Conservation (phyloP, 345 rosid genomes). For the Luvunga scandens region DNA sequence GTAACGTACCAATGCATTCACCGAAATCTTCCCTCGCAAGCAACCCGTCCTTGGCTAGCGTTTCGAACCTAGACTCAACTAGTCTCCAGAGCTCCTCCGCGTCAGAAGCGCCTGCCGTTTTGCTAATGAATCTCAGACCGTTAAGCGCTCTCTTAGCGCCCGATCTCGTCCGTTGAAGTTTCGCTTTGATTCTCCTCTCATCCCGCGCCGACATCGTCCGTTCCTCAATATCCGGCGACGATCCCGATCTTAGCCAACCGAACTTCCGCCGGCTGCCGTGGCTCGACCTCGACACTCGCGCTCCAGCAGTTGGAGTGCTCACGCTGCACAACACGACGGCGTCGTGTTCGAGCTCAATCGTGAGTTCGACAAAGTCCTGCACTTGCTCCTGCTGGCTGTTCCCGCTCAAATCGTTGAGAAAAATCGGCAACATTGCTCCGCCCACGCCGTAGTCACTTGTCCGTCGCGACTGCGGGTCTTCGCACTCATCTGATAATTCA, state of each 20-base stretch:
- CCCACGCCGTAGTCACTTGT: constrained; percentile 37
- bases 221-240: constrained; percentile 39
- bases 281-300: background rate
- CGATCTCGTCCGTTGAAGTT: constrained; percentile 60
- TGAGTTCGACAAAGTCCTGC: constrained; percentile 65
- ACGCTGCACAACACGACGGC: constrained; percentile 67
- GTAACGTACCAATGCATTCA: constrained; percentile 71
- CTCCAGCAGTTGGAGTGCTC: constrained; percentile 9
- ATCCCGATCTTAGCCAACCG: constrained; percentile 56
- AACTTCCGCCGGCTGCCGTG: constrained; percentile 37
- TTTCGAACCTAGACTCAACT: constrained; percentile 61
- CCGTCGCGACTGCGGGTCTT: constrained; percentile 5
- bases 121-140: constrained; percentile 73
- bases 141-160: constrained; percentile 74
- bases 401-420: constrained; percentile 56
- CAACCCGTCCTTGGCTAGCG: constrained; percentile 59
- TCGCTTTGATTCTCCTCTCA: constrained; percentile 53
- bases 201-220: constrained; percentile 41
- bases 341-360: constrained; percentile 69
- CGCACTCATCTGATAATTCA: constrained; percentile 47
- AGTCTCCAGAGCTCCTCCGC: constrained; percentile 65
- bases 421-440: constrained; percentile 83
- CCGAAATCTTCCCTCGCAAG: constrained; percentile 85
- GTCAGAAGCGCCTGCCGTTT: constrained; percentile 38
- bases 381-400: constrained; percentile 23